Conservation (phyloP, 352 stramenopile species). For the Globisporangium barbulae region DNA sequence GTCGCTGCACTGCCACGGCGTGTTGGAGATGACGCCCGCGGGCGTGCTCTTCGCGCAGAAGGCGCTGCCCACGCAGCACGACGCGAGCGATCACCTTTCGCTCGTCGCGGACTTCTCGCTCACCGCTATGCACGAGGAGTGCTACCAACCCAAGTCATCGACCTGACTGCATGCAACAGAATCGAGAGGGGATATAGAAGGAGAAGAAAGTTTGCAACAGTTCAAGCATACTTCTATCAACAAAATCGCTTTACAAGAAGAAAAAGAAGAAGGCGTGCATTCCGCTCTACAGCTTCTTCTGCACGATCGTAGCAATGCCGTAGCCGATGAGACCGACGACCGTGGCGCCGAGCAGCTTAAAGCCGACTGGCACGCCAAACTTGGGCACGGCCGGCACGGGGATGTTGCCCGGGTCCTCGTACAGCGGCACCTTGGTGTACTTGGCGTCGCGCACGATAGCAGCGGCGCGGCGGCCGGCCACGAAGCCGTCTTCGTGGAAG, state of each 20-base stretch:
- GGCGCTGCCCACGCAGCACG: slow-evolving; percentile 45
- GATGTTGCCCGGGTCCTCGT: slow-evolving; percentile 84
- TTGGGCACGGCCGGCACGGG: slow-evolving; percentile 61
- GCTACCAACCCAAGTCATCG: neutral
- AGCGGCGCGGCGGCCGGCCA: slow-evolving; percentile 72
- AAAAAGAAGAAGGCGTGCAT: neutral
- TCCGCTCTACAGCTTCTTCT: slow-evolving; percentile 34
- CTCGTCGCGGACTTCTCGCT: slow-evolving; percentile 66
- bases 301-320: slow-evolving; percentile 53
- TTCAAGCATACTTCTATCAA: neutral
- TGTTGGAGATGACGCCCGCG: slow-evolving; percentile 57
- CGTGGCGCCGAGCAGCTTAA: slow-evolving; percentile 53
- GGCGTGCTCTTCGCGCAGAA: slow-evolving; percentile 47
- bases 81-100: slow-evolving; percentile 64
- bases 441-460: slow-evolving; percentile 77
- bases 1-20: slow-evolving; percentile 54
- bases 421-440: slow-evolving; percentile 65
- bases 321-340: slow-evolving; percentile 60
- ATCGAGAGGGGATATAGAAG: neutral
- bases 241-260: neutral
- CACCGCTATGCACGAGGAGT: slow-evolving; percentile 13
- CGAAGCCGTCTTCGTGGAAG: slow-evolving; percentile 87
- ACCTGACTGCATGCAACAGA: slow-evolving; percentile 4
- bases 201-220: neutral
- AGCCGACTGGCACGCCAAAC: slow-evolving; percentile 66